Base-by-base conservation (phyloP, 75 land plant species). In the Sequoiadendron giganteum region DNA sequence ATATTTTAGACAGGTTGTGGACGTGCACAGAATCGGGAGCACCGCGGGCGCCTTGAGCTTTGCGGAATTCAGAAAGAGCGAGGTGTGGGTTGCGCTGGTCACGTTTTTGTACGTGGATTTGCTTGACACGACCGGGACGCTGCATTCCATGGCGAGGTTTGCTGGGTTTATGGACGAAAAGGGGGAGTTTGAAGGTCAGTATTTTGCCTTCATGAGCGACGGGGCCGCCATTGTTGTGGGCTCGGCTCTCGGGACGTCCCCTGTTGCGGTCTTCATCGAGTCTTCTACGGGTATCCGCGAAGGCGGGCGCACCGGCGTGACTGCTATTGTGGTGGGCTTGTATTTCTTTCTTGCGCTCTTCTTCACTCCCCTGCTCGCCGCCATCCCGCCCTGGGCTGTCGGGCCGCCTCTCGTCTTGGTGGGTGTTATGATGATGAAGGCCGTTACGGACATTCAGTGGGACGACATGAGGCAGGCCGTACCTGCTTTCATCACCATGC, bases 371-470 rank as follows among this genome's bases (percentile, higher is more conserved):
- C 87, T 97, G 72, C 52, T 96, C 70, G 91, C 94, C 2, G 93
- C 92, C 47, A 95, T 97, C 1, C 99, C 99, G 6, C 91, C 98
- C 14, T 97, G 99, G 99, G 99, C 98, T 15, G 92, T 96, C 1
- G 99, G 99, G 86, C 98, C 99, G 1, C 87, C 99, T 1, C 92
- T 97, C 34, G 91, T 97, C n/a, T 85, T 96, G 85, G 99, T 97
- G 6, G 94, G 91, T 5, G 93, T 80, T 88, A 93, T 88, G 93
- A 93, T 93, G 94, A 89, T 92, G 89, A 91, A 87, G 87, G 73
- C 89, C 4, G 94, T 88, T 82, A 85, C 30, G 76, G 94, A 93
- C 87, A 88, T 93, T 39, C 73, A 91, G 40, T 93, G 94, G 94
- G 91, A 89, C 5, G 86, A 91, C 11, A 30, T 86, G 88, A 86